Base-by-base conservation (phyloP, 116 monocot species). In the Trichopus zeylanicus region DNA sequence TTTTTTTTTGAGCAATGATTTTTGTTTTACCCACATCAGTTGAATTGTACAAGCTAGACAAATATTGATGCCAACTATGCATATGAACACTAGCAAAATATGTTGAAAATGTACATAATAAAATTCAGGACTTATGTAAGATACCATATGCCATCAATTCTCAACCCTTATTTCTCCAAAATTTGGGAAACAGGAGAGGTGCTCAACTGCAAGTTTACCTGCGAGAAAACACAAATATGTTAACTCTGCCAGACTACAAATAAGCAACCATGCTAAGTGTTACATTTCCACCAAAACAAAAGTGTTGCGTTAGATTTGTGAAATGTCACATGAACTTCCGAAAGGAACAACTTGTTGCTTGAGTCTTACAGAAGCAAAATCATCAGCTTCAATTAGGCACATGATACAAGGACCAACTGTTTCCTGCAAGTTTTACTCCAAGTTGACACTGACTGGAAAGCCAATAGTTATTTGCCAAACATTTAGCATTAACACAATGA, bases 151-250 rank as follows among this genome's bases (percentile, higher is more conserved):
- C 31, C n/a, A n/a, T n/a, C n/a, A n/a, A n/a, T 61, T 24, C 16
- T 65, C 68, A 35, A 73, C 69, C 57, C 72, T 66, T 53, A 81
- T 76, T 48, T 81, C 49, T 54, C 81, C 81, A 53, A 72, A 29
- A 48, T 57, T 10, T 29, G 72, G 72, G 34, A 81, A 81, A 58
- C 81, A 76, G 20, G n/a, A 54, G 21, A 25, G 51, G 34, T 81
- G 81, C 57, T 81, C 76, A n/a, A 11, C 16, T 20, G 9, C 64
- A 35, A 81, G 59, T 65, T 69, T 75, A 55, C 55, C 81, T 81
- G 65, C 26, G 27, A 29, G 12, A 57, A 32, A 48, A n/a, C 16
- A 13, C 12, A 22, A 13, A 22, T 12, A 59, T 16, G 23, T 51
- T 42, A 13, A 0, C 38, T 54, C 26, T 55, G 13, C 16, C 2